Evolutionary conservation across 129 eudicot species (phyloP), one percentile per base, ranked within the genome.

Genomic region (Pulicaria dysenterica): DNA sequence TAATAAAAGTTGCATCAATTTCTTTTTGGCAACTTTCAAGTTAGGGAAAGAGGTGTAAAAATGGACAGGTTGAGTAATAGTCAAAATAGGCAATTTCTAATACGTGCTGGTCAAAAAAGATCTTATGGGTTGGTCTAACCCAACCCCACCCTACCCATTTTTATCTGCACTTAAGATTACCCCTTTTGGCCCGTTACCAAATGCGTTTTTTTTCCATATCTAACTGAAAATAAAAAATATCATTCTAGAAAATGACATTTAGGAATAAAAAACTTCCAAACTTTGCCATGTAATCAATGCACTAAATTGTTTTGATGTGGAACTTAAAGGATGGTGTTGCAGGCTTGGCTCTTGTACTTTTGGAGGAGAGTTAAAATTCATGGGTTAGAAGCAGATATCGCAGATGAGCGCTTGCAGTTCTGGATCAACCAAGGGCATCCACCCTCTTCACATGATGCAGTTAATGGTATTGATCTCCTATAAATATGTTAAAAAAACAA

Each of bases 321-420:
- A 19, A 59, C 10, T 16, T 73, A 73, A 48, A 3, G 7, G 40
- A 14, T 69, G 41, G 3, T 19, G 6, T 44, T 63, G 58, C 72
- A 92, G 98, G 96, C 95, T 59, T 89, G 96, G 96, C 82, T 92
- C 54, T 36, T 79, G 13, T 89, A 86, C 58, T 86, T 86, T 70
- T 92, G 98, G 98, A 86, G 94, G 79, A 83, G 98, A 79, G 98
- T 86, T 4, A 83, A 82, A 75, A 82, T 81, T 59, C 89, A 84
- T 47, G 89, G 88, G 6, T 50, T 92, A 45, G 94, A 92, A 69
- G 67, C 83, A 2, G 98, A 89, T 75, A 86, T 92, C 34, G 88
- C 73, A 59, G 95, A 92, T 2, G 98, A 92, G 43, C 85, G 96
- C 10, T n/a, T 85, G 71, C 86, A 83, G 24, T 84, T 73, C 40